Evolutionary conservation across 2,329 filamentous ascomycete species (phyloP).

Genomic region (Aspergillus pseudotamarii): DNA sequence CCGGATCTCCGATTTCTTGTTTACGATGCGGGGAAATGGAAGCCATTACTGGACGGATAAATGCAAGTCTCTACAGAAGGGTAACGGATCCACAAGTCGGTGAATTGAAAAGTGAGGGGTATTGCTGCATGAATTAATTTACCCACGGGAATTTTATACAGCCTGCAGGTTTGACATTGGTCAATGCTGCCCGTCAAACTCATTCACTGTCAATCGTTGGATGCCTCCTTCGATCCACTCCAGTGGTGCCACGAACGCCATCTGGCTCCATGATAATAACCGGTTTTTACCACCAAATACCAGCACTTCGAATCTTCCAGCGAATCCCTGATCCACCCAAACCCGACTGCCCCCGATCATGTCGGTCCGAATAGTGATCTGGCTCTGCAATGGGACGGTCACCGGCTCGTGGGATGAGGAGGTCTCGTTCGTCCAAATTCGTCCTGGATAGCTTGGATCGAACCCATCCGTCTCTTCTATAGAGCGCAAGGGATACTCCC

Average conservation of each 20-base stretch:
- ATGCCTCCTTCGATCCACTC: conserved; percentile 27
- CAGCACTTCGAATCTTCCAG: conserved; percentile 57
- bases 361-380: conserved; percentile 50
- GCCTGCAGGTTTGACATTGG: background rate
- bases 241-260: conserved; percentile 58
- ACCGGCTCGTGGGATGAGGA: conserved; percentile 50
- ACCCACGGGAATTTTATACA: background rate
- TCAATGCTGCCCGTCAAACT: conserved; percentile 6
- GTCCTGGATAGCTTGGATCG: conserved; percentile 51
- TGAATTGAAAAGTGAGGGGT: background rate
- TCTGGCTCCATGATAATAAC: conserved; percentile 58
- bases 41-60: conserved; percentile 4
- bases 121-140: background rate
- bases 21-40: background rate
- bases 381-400: conserved; percentile 33
- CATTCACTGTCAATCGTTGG: conserved; percentile 9
- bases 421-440: conserved; percentile 56
- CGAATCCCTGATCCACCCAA: conserved; percentile 52
- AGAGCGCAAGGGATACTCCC: conserved; percentile 53
- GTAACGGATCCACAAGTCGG: background rate
- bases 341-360: conserved; percentile 51
- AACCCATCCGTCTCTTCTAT: conserved; percentile 48
- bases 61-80: background rate
- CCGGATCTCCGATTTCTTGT: background rate
- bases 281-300: conserved; percentile 57